These are phyloP conservation scores for Babesia gibsoni DNA, from an alignment of 169 alveolate genomes.

Conservation along the genomic window DNA sequence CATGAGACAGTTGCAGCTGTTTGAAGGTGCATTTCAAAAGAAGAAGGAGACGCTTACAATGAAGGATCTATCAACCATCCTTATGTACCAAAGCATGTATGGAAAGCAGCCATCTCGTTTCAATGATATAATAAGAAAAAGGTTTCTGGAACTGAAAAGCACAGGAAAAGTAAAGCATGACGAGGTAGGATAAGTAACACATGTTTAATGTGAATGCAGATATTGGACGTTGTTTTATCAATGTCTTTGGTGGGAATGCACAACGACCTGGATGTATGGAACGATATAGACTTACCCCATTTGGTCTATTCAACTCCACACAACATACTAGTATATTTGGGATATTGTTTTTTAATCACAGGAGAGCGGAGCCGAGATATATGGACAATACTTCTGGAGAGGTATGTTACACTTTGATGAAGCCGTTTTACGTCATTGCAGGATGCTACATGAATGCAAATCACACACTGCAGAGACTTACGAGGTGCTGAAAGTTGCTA, in stretches of 20 bases:
- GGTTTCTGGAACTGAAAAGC: slow-evolving; percentile 30
- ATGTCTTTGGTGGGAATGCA: slow-evolving; percentile 62
- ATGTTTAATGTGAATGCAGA: not conserved
- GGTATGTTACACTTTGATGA: not conserved
- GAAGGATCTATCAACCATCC: slow-evolving; percentile 46
- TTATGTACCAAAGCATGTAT: slow-evolving; percentile 46
- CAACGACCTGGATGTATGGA: slow-evolving; percentile 40
- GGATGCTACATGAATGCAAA: slow-evolving; percentile 47
- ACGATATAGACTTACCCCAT: slow-evolving; percentile 14
- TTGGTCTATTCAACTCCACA: slow-evolving; percentile 44
- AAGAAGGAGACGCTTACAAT: slow-evolving; percentile 9
- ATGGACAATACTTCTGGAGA: slow-evolving; percentile 54
- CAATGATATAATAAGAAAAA: slow-evolving; percentile 1
- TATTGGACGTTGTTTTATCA: slow-evolving; percentile 52
- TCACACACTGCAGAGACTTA: slow-evolving; percentile 30
- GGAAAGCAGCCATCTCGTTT: slow-evolving; percentile 16
- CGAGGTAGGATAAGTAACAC: slow-evolving; percentile 27
- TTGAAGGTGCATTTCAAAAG: slow-evolving; percentile 26
- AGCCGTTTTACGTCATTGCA: not conserved
- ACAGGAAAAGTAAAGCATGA: slow-evolving; percentile 5
- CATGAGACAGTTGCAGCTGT: not conserved
- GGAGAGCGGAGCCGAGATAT: not conserved
- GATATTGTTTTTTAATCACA: slow-evolving; percentile 54
- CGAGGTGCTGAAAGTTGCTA: slow-evolving; percentile 52
- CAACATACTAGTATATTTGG: slow-evolving; percentile 59